A percentile compares a stretch with the other conserved stretches of the same genome.
Evolutionary conservation across 805 yeast species (phyloP).

Genomic region (Candida pseudofarinosa): DNA sequence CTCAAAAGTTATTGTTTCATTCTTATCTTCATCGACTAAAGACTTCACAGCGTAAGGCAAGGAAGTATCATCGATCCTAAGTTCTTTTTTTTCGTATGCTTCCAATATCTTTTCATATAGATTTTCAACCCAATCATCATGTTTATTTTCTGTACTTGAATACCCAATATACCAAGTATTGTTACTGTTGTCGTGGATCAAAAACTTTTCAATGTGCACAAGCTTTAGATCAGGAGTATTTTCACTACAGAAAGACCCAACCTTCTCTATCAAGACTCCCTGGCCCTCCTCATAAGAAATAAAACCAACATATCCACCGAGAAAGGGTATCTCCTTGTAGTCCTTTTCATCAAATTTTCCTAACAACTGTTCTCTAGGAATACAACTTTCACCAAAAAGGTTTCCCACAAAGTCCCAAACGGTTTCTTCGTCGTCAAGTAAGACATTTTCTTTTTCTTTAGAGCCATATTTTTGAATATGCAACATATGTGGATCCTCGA

Average conservation of each 20-base stretch:
- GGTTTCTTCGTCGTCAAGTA: conserved; percentile 13
- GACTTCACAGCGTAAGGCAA: conserved; percentile 23
- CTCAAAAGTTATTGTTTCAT: conserved; percentile 29
- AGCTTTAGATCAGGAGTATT: conserved; percentile 70
- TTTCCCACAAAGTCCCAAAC: conserved; percentile 53
- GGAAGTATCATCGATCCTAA: conserved; percentile 12
- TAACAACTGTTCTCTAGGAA: conserved; percentile 26
- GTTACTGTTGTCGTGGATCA: conserved; percentile 49
- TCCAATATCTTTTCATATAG: conserved; percentile 9
- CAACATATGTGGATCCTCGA: conserved; percentile 33
- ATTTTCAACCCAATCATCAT: conserved; percentile 31
- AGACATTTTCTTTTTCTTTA: conserved; percentile 4
- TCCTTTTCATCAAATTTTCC: conserved; percentile 12
- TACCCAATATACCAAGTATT: conserved; percentile 51
- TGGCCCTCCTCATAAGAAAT: conserved; percentile 87
- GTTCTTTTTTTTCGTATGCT: conserved; percentile 4
- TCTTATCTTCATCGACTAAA: conserved; percentile 17
- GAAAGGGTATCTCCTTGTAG: conserved; percentile 56
- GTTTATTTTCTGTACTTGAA: conserved; percentile 32
- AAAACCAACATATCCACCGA: conserved; percentile 89
- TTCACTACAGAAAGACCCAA: conserved; percentile 30
- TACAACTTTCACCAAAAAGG: conserved; percentile 39
- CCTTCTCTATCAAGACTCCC: conserved; percentile 28
- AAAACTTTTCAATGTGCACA: conserved; percentile 62
- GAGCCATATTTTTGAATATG: conserved; percentile 24